Evolutionary conservation across 2,329 filamentous ascomycete genomes (phyloP), one percentile per base, ranked within the genome.

Genomic region (Aspergillus fijiensis): DNA sequence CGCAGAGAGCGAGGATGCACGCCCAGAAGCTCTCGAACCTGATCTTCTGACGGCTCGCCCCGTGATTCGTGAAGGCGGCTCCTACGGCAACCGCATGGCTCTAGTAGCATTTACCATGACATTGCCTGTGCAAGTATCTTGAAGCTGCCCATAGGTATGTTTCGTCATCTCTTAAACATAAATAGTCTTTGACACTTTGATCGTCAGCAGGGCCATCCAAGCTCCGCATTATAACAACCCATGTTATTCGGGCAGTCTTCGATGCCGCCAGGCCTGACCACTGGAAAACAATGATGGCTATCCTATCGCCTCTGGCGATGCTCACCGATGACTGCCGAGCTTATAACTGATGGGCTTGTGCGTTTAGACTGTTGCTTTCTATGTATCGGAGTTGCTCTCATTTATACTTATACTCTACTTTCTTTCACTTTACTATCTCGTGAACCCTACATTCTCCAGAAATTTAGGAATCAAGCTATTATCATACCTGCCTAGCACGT

Each of bases 1-100:
- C 90, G 90, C 89, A 80, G 77, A 81, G 77, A 84, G 88, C 91
- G 93, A 96, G 93, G 92, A 89, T 87, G 83, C 83, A 83, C 83
- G 84, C 88, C 89, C 82, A 83, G 80, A 80, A 77, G 78, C 79
- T 78, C 77, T 76, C 70, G 71, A 75, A 71, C 74, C 74, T 77
- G 80, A 79, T 76, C 75, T 79, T 81, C 80, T 82, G 80, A 85
- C 79, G 80, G 80, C 81, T 81, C 75, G 78, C 80, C 81, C 75
- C 62, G 67, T 74, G 67, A 68, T 70, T 68, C 69, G 70, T 66
- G 67, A 70, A 70, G 66, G 72, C 69, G 70, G 70, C 70, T 72
- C 67, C 68, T 64, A 70, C 64, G 67, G 69, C 69, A 63, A 69
- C 69, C 67, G 65, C 70, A 66, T 70, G 69, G 67, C 67, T 69